Evolutionary conservation across 108 stramenopile genomes (phyloP).

Genomic region (Chaetoceros muelleri): DNA sequence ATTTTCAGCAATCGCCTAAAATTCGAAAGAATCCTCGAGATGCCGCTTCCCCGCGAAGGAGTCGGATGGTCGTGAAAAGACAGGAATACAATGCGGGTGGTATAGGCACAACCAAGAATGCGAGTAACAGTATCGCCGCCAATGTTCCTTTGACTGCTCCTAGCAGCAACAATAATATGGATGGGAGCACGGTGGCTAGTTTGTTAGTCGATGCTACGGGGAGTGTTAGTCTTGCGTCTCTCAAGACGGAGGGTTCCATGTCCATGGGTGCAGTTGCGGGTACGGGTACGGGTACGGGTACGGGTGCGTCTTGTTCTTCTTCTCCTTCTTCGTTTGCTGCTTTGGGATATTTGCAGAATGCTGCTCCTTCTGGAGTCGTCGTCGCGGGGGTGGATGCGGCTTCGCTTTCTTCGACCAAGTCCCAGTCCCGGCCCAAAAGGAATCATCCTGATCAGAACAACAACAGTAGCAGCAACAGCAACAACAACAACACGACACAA

Average conservation of each 20-base stretch:
- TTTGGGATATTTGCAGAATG: not conserved
- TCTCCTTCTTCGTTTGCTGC: not conserved
- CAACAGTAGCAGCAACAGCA: too few relatives aligned
- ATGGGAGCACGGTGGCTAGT: too few relatives aligned
- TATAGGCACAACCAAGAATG: too few relatives aligned
- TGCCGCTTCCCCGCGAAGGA: not conserved
- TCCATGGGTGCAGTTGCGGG: too few relatives aligned
- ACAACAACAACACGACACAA: slow-evolving; percentile 19
- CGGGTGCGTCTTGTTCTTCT: not conserved
- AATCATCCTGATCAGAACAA: not conserved
- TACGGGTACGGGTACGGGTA: not conserved
- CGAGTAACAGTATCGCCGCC: too few relatives aligned
- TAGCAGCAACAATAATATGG: not conserved
- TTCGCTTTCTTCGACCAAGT: not conserved
- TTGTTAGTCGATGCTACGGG: too few relatives aligned
- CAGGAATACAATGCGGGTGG: not conserved
- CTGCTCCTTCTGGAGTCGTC: too few relatives aligned
- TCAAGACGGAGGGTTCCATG: not conserved
- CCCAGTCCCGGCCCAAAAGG: not conserved
- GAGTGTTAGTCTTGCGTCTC: too few relatives aligned
- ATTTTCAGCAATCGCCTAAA: not conserved
- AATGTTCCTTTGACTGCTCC: not conserved
- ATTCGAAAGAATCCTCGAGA: not conserved
- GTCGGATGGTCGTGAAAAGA: not conserved
- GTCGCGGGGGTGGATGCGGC: not conserved